Conservation (phyloP, 1,284 basidiomycete genomes). For the Apiotrichum laibachii region DNA sequence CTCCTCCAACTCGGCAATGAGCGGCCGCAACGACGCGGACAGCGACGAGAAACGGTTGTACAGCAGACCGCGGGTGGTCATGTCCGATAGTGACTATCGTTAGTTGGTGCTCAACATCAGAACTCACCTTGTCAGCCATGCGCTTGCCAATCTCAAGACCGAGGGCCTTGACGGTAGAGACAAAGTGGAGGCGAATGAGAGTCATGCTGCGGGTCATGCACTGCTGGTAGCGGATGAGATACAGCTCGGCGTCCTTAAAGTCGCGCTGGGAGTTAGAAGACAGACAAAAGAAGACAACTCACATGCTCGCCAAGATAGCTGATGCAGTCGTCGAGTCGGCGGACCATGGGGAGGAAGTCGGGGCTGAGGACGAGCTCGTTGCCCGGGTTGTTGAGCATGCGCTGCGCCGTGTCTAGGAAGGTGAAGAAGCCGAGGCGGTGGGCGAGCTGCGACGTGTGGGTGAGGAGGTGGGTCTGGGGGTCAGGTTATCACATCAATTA, state of each 20-base stretch:
- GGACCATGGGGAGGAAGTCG: conserved; percentile 90
- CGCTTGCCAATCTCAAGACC: conserved; percentile 70
- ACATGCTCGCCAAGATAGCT: conserved; percentile 82
- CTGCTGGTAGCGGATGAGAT: conserved; percentile 87
- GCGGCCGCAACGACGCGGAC: conserved; percentile 66
- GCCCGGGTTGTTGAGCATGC: conserved; percentile 87
- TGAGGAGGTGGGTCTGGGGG: conserved; percentile 63
- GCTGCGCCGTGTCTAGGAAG: conserved; percentile 81
- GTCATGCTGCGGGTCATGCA: conserved; percentile 95
- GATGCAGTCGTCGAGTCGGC: conserved; percentile 85
- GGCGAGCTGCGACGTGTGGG: conserved; percentile 73
- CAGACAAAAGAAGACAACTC: conserved; percentile 46
- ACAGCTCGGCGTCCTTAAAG: conserved; percentile 84
- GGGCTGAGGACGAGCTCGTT: conserved; percentile 81
- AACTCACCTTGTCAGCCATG: conserved; percentile 65
- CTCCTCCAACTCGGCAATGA: conserved; percentile 78
- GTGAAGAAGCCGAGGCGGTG: conserved; percentile 82
- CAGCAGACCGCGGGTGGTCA: conserved; percentile 75
- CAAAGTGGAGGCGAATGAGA: conserved; percentile 89
- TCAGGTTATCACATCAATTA: no score
- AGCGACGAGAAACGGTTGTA: conserved; percentile 81
- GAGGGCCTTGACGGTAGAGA: conserved; percentile 71
- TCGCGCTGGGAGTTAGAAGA: conserved; percentile 61
- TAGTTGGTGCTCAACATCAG: neutral
- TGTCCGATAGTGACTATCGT: conserved; percentile 69